Conservation (phyloP, 306 rosid species). For the Alnus glutinosa region DNA sequence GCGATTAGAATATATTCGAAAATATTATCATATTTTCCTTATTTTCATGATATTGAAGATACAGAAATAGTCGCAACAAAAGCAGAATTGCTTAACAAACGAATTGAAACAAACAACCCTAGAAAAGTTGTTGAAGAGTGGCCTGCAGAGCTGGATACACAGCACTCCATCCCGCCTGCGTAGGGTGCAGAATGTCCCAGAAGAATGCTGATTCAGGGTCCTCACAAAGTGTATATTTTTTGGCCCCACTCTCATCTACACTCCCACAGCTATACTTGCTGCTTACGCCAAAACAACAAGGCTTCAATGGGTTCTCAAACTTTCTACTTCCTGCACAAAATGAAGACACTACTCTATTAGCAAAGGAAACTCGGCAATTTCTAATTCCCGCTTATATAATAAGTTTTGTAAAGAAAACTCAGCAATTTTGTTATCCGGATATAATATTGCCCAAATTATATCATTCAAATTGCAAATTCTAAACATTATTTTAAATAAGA, state of each 20-base stretch:
- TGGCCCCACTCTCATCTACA: slow-evolving; percentile 45
- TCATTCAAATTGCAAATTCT: no score
- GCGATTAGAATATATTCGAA: no score
- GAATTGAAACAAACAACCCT: neutral
- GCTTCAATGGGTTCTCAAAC: slow-evolving; percentile 55
- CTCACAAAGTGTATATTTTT: slow-evolving; percentile 59
- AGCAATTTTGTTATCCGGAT: no score
- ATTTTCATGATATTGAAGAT: no score
- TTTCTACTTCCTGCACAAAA: slow-evolving; percentile 19
- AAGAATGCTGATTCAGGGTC: slow-evolving; percentile 68
- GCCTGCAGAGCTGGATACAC: slow-evolving; percentile 48
- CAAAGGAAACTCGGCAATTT: no score
- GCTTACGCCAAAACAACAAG: slow-evolving; percentile 72
- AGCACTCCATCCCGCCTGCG: slow-evolving; percentile 81
- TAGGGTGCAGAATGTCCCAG: slow-evolving; percentile 82
- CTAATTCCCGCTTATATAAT: no score
- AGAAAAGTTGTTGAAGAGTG: slow-evolving; percentile 33
- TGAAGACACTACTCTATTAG: neutral
- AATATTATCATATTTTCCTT: no score
- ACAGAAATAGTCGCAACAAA: neutral
- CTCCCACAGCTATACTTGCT: slow-evolving; percentile 59
- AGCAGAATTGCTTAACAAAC: neutral
- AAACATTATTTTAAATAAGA: no score
- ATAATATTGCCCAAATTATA: no score
- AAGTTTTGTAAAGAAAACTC: no score